A percentile compares a stretch with the other conserved stretches of the same genome.
Conservation (phyloP, 192 early-diverging fungal species). For the Podila minutissima region DNA sequence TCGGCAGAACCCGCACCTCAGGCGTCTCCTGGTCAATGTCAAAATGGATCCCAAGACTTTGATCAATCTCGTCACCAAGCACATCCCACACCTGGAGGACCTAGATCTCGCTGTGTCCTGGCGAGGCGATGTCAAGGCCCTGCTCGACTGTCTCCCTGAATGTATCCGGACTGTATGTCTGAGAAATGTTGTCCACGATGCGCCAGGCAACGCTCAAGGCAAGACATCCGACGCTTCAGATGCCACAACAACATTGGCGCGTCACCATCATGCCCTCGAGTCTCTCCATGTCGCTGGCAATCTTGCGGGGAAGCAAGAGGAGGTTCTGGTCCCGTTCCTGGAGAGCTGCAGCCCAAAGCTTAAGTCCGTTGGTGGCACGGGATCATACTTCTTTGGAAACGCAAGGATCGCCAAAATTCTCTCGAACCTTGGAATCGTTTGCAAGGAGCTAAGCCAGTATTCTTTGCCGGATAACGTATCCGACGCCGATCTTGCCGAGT, state of each 20-base stretch:
- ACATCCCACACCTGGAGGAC: not conserved
- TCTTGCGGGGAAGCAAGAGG: not conserved
- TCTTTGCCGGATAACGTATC: not conserved
- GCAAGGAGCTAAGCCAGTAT: not conserved
- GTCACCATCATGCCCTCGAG: slow-evolving; percentile 5
- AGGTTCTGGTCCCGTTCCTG: not conserved
- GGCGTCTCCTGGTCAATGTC: not conserved
- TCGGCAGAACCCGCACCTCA: slow-evolving; percentile 3
- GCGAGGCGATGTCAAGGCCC: slow-evolving; percentile 2
- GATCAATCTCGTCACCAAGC: not conserved
- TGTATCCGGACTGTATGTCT: not conserved
- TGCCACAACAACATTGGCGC: not conserved
- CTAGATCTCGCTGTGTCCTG: not conserved
- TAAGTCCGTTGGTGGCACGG: no score
- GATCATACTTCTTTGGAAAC: not conserved
- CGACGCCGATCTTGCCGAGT: not conserved
- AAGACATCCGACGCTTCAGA: not conserved
- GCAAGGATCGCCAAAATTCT: not conserved
- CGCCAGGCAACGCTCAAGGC: not conserved
- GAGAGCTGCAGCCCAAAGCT: not conserved
- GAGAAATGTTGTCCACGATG: not conserved
- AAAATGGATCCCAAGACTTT: not conserved
- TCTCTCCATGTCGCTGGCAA: not conserved
- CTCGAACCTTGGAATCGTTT: not conserved
- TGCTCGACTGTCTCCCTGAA: slow-evolving; percentile 3